A percentile compares a stretch with the other conserved stretches of the same genome.
Evolutionary conservation across 305 asterid species (phyloP).

Genomic region (Euphrasia arctica): DNA sequence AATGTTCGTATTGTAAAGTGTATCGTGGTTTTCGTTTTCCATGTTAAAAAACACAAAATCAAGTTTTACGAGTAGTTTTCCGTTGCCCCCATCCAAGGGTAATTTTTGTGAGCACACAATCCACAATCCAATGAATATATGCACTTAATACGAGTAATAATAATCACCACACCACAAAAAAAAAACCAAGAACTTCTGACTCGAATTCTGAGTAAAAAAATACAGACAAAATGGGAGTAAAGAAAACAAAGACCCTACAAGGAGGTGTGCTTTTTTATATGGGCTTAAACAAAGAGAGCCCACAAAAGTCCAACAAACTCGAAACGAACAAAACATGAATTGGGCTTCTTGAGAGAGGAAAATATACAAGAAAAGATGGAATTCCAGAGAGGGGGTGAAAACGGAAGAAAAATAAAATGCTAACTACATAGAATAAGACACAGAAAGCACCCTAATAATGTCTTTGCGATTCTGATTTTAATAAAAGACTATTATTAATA

Average conservation of each 20-base stretch:
- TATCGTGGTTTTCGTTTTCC: too few species aligned
- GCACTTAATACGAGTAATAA: too few species aligned
- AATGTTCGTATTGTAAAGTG: too few species aligned
- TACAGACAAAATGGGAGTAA: neutral
- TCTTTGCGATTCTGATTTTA: conserved; percentile 42
- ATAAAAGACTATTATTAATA: conserved; percentile 53
- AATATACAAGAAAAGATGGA: conserved; percentile 28
- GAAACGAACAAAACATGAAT: conserved; percentile 14
- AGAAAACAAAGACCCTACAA: neutral
- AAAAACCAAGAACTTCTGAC: neutral
- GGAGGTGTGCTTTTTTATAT: neutral
- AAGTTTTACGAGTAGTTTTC: too few species aligned
- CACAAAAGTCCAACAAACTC: neutral
- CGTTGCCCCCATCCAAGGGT: too few species aligned
- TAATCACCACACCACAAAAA: too few species aligned
- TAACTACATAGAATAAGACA: conserved; percentile 32
- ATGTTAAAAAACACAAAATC: too few species aligned
- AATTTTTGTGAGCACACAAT: too few species aligned
- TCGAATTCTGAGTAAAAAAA: neutral
- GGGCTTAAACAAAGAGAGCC: neutral
- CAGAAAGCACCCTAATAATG: conserved; percentile 32
- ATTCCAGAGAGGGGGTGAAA: neutral
- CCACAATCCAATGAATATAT: too few species aligned
- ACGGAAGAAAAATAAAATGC: conserved; percentile 21
- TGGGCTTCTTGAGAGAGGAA: conserved; percentile 36